Evolutionary conservation across 2,329 filamentous ascomycete species (phyloP).

Genomic region (Colletotrichum sp.): DNA sequence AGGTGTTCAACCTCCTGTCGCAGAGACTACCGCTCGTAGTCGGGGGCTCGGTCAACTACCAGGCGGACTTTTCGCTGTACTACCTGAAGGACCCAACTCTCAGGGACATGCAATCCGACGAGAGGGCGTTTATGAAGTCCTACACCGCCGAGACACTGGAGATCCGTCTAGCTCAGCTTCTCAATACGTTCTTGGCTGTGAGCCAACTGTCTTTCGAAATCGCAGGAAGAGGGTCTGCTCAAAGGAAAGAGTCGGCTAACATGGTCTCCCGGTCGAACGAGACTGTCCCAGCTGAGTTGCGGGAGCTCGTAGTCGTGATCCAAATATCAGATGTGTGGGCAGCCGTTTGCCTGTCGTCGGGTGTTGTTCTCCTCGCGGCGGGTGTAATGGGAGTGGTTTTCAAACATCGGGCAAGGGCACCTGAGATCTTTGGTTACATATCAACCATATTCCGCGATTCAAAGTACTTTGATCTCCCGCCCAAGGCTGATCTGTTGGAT

Average conservation of each 20-base stretch:
- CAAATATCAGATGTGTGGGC: not conserved
- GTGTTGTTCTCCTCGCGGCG: not conserved
- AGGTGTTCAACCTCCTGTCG: not conserved
- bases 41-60: constrained; percentile 24
- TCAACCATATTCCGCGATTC: not conserved
- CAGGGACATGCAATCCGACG: rapidly evolving
- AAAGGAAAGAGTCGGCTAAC: not conserved
- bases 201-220: not conserved
- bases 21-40: constrained; percentile 27
- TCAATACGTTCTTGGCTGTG: not conserved
- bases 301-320: not conserved
- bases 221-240: not conserved
- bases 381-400: not conserved
- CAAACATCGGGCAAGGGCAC: not conserved
- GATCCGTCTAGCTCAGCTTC: not conserved
- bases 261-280: not conserved
- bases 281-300: not conserved
- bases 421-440: not conserved
- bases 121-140: not conserved
- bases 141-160: not conserved
- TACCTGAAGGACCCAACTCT: not conserved
- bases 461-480: not conserved
- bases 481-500: not conserved
- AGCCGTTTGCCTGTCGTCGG: not conserved
- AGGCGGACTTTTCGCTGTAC: not conserved